Evolutionary conservation across 2,329 filamentous ascomycete species (phyloP).

Genomic region (Colletotrichum brevisporum): DNA sequence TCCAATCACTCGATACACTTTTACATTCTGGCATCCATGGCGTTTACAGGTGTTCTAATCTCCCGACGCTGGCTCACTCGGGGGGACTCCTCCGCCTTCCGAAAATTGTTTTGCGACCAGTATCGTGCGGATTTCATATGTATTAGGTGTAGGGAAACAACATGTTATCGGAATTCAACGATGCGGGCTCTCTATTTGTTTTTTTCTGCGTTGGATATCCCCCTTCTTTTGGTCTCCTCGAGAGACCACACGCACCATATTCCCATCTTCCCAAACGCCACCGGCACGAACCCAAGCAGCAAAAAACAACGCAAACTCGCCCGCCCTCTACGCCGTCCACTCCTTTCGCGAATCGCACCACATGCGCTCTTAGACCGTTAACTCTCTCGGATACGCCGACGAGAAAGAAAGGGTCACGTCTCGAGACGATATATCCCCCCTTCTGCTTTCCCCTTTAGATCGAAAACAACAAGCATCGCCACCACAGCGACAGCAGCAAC

Average conservation of each 20-base stretch:
- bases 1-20: constrained; percentile 53
- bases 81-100: constrained; percentile 21
- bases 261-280: too few species aligned
- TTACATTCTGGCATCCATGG: constrained; percentile 59
- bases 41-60: constrained; percentile 49
- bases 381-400: constrained; percentile 27
- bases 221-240: constrained; percentile 44
- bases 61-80: constrained; percentile 36
- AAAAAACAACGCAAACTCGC: constrained; percentile 4
- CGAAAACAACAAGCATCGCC: constrained; percentile 2
- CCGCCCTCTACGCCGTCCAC: constrained; percentile 54
- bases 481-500: background rate
- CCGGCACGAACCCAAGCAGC: too few species aligned
- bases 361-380: constrained; percentile 20
- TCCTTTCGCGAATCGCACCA: constrained; percentile 48
- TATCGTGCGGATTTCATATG: constrained; percentile 41
- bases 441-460: background rate
- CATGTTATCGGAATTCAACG: constrained; percentile 44
- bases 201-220: constrained; percentile 38
- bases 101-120: constrained; percentile 27
- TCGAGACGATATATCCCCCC: constrained; percentile 20
- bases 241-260: too few species aligned
- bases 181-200: constrained; percentile 20
- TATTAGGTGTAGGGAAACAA: constrained; percentile 53
- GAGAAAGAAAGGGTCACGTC: constrained; percentile 14